A percentile compares a stretch with the other conserved stretches of the same genome.
phyloP scores from a whole-genome alignment of 192 early-diverging fungal species.

The Backusella liffmaniae region DNA sequence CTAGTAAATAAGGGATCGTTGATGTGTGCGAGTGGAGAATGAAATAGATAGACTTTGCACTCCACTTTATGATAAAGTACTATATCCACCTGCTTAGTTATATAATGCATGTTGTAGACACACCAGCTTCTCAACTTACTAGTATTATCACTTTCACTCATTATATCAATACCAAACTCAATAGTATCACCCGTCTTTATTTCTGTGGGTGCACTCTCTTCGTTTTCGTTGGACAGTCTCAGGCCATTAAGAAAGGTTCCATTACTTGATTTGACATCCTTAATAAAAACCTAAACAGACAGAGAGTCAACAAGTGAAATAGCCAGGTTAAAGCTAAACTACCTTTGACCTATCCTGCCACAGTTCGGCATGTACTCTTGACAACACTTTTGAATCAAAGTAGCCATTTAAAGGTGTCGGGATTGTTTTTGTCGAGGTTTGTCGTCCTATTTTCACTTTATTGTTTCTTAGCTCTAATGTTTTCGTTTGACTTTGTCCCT shows the following conservation, averaged over 20 bases:
- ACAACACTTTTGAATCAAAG: constrained; percentile 83
- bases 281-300: constrained; percentile 55
- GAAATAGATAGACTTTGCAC: constrained; percentile 17
- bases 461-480: constrained; percentile 51
- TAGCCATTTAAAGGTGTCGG: constrained; percentile 71
- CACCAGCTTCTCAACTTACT: constrained; percentile 33
- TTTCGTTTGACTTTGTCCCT: constrained; percentile 29
- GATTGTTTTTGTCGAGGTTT: constrained; percentile 57
- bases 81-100: background rate
- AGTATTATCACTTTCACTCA: constrained; percentile 58
- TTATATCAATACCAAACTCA: constrained; percentile 82
- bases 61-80: constrained; percentile 36
- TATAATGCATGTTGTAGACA: background rate
- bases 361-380: constrained; percentile 72
- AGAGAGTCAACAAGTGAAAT: background rate
- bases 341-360: constrained; percentile 63
- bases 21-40: background rate
- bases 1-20: constrained; percentile 11
- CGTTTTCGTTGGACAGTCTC: constrained; percentile 64
- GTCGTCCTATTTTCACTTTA: constrained; percentile 68
- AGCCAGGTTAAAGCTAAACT: background rate
- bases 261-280: constrained; percentile 75
- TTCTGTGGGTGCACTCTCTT: constrained; percentile 54
- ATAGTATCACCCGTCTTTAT: constrained; percentile 60
- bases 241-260: constrained; percentile 78